Evolutionary conservation across 176 grass and related monocot genomes (phyloP), one percentile per base, ranked within the genome.

Genomic region (Oryza coarctata): DNA sequence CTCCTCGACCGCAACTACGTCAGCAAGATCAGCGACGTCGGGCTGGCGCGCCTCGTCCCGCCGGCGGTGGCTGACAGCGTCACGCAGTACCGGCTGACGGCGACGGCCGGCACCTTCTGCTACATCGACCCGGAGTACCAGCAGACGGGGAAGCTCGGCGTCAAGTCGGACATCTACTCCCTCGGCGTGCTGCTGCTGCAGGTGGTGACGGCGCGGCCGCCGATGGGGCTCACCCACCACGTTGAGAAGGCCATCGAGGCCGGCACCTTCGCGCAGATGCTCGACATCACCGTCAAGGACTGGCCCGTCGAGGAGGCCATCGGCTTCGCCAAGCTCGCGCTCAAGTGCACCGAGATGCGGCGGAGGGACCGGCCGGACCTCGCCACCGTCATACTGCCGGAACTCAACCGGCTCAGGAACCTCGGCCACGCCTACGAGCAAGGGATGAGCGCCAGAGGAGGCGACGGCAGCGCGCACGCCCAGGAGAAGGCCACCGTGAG

Each of bases 61-160:
- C 88, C 96, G 10, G 71, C 91, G 7, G 89, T 95, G 65, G 96
- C 91, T 0, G 80, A 99, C 85, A 95, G 79, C 77, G 89, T 99
- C 2, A 99, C 93, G 45, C 96, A 93, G 81, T 99, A 95, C 77
- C 80, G 87, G 80, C 82, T 99, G 69, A 99, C 96, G 11, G 88
- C 96, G 5, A 90, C 96, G 22, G 96, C 96, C 7, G 93, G 96
- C 3, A 99, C 93, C 12, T 99, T 99, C 86, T 95, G 89, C 87
- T 99, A 99, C 87, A 95, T 99, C 78, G 91, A 99, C 58, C 96
- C 96, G 25, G 93, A 99, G 96, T 99, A 99, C 85, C 96, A 98
- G 89, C 90, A 95, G 84, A 98, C 88, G 12, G 96, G 96, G 3
- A 95, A 95, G 80, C 80, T 95, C 1, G 89, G 95, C 17, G 90